Base-by-base conservation (phyloP, 768 basidiomycete genomes). In the Tricholoma flavovirens region DNA sequence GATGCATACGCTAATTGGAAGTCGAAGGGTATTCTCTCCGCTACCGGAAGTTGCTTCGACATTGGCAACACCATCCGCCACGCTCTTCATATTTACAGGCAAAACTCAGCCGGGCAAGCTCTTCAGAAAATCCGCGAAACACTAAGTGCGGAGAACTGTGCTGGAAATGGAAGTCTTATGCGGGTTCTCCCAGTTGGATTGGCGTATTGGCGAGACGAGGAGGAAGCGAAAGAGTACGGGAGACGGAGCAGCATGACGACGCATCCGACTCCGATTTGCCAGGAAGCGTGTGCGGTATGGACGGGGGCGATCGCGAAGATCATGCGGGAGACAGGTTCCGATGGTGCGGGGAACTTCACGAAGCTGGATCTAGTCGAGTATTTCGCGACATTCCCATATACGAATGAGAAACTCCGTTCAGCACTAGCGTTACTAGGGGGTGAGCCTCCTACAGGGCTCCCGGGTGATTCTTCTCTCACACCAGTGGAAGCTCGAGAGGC, bases 131-230 rank as follows among this genome's bases (percentile, higher is more conserved):
- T 80, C 54, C 62, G 62, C 12, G 56, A 56, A 3, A 54, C 66
- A n/a, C 57, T 78, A 14, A 53, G 57, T n/a, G 62, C 58, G 1
- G 62, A 69, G 2, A 36, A 54, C 0, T 71, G 55, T 54, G 66
- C 67, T 19, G 75, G 74, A 10, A 78, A 77, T 59, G 77, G 75
- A 10, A 77, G 74, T 52, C 62, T 80, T 36, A 75, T 78, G 74
- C 73, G 79, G n/a, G 64, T 79, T 35, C 55, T 77, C 5, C 76
- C 78, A 5, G 62, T 79, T 1, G 75, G 72, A 1, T 65, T 80
- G 21, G 69, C 73, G 21, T 78, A 77, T 57, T 77, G 73, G 73
- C 63, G 68, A 26, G 67, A 74, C 53, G 68, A 70, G 12, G 56
- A 53, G 6, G 57, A 63, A 30, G 73, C 73, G 7, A 65, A 59